These are phyloP conservation scores for Pelargonium australe DNA, from an alignment of 441 rosid genomes.

Conservation along the genomic window DNA sequence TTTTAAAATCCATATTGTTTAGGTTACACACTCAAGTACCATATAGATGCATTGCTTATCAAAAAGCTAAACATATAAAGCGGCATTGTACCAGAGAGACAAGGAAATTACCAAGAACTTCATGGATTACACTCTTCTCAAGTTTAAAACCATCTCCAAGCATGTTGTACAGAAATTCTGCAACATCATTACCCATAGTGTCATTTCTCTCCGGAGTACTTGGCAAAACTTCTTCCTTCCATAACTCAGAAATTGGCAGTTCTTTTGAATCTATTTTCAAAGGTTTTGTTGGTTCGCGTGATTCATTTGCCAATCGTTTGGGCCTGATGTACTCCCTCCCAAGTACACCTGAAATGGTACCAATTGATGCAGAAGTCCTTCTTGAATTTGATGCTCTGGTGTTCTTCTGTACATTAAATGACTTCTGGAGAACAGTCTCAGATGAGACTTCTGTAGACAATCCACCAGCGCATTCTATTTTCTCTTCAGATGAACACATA, in stretches of 20 bases:
- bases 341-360: constrained; percentile 41
- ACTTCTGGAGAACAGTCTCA: constrained; percentile 8
- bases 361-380: constrained; percentile 35
- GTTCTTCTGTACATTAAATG: constrained; percentile 19
- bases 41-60: not conserved
- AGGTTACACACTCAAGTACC: too few relatives aligned
- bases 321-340: constrained; percentile 39
- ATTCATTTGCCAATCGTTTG: constrained; percentile 28
- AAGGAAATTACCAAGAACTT: constrained; percentile 40
- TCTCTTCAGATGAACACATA: constrained; percentile 17
- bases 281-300: constrained; percentile 38
- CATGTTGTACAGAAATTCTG: constrained; percentile 47
- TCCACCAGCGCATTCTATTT: constrained; percentile 20
- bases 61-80: constrained; percentile 10
- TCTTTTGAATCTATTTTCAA: constrained; percentile 37
- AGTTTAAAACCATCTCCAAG: constrained; percentile 57
- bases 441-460: constrained; percentile 17
- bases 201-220: constrained; percentile 12
- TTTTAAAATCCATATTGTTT: too few relatives aligned
- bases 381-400: constrained; percentile 26
- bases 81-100: constrained; percentile 7
- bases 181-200: constrained; percentile 29
- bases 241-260: constrained; percentile 35
- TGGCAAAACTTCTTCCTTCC: constrained; percentile 29
- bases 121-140: constrained; percentile 36